A percentile compares a stretch with the other conserved stretches of the same genome.
phyloP scores from a whole-genome alignment of 441 rosid species.

The Gossypium armourianum region DNA sequence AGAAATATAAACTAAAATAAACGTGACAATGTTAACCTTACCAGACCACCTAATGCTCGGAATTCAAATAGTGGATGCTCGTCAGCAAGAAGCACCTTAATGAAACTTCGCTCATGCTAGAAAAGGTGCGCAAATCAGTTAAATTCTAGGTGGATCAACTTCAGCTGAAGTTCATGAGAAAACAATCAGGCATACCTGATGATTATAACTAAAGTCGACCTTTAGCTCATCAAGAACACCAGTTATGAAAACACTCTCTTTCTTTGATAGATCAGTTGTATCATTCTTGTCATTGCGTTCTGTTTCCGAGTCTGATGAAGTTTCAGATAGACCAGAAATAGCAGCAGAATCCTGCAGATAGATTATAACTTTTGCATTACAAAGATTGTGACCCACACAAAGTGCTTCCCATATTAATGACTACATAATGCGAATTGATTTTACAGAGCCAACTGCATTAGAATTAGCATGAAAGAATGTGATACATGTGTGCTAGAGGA shows the following conservation, averaged over 20 bases:
- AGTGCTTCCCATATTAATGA: background rate
- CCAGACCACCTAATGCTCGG: conserved; percentile 95
- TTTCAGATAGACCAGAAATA: conserved; percentile 67
- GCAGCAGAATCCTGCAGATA: conserved; percentile 68
- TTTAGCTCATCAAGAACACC: conserved; percentile 91
- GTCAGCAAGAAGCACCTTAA: conserved; percentile 62
- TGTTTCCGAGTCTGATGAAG: conserved; percentile 72
- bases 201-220: conserved; percentile 59
- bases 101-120: conserved; percentile 52
- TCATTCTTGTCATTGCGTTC: conserved; percentile 34
- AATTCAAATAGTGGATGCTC: conserved; percentile 69
- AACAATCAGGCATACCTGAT: conserved; percentile 36
- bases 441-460: background rate
- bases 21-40: conserved; percentile 23
- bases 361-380: conserved; percentile 4
- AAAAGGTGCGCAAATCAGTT: conserved; percentile 24
- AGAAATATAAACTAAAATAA: conserved; percentile 17
- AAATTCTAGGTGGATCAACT: conserved; percentile 21
- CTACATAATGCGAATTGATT: background rate
- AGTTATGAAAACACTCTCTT: conserved; percentile 61
- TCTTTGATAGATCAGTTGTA: conserved; percentile 31
- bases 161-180: conserved; percentile 14
- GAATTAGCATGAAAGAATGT: background rate
- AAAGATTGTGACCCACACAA: background rate
- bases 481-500: background rate